Evolutionary conservation across 139 green algal genomes (phyloP), one percentile per base, ranked within the genome.

Genomic region (Gonium pectorale): DNA sequence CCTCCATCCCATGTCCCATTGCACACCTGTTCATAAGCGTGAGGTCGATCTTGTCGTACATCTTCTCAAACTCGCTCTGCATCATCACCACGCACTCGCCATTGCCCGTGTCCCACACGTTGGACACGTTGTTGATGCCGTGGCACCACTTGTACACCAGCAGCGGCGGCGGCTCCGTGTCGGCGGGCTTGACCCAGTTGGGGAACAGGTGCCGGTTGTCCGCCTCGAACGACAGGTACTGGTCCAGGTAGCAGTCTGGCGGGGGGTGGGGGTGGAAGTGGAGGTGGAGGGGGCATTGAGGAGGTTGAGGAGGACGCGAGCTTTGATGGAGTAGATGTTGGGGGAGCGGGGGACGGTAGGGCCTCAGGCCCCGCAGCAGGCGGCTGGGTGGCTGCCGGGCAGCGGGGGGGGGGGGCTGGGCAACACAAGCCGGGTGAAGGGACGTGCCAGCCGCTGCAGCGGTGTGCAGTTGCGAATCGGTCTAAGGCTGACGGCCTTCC

Each of bases 111-210:
- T 99, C 96, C 98, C 98, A 99, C 60, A 99, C 91, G 85, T 98
- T 93, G 9, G 85, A 88, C 92, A 98, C 90, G 95, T 98, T 98
- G 92, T 98, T 98, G 91, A 98, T 96, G 81, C 94, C 96, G 83
- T 96, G 92, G 90, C 86, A 95, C 97, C 97, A 99, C 94, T 99
- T 99, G 95, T 99, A 99, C 56, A 99, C 97, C 56, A 99, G 94
- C 89, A 99, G 95, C 24, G 98, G 97, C 49, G 97, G 96, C 26
- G 98, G 98, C 93, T 99, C 98, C 9, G 87, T 93, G 91, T 99
- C 98, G 43, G 88, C 91, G 35, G 98, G 98, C 93, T 99, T 99
- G 78, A 99, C 93, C 98, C 98, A 99, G 94, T 98, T 99, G 86
- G 98, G 98, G 91, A 99, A 99, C 66, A 99, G 93, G 83, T 96